phyloP scores from a whole-genome alignment of 495 filamentous ascomycete species.

The Hyaloscypha hepaticicola region DNA sequence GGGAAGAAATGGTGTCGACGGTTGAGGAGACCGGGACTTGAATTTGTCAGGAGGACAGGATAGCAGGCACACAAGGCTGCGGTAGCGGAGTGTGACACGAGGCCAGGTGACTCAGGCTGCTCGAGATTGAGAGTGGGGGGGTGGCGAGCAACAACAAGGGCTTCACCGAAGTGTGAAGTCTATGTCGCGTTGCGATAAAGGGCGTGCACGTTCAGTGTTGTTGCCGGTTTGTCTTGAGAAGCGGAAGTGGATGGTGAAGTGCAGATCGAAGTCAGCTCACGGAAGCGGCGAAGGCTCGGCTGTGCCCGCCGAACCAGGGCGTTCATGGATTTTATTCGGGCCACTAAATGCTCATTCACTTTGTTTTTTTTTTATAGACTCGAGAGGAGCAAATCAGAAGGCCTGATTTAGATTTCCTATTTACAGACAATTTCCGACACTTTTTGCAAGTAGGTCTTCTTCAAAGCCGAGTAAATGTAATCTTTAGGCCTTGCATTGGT shows the following conservation, averaged over 20 bases:
- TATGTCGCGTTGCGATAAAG: not conserved
- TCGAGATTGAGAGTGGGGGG: not conserved
- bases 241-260: not conserved
- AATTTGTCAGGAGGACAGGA: slow-evolving; percentile 11
- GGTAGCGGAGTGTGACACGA: not conserved
- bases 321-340: too few relatives aligned
- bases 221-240: not conserved
- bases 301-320: too few relatives aligned
- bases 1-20: slow-evolving; percentile 57
- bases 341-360: not conserved
- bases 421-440: not conserved
- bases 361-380: not conserved
- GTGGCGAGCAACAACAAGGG: not conserved
- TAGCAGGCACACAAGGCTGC: slow-evolving; percentile 21
- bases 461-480: not conserved
- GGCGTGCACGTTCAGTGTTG: not conserved
- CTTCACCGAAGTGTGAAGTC: not conserved
- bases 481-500: not conserved
- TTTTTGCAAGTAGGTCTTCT: not conserved
- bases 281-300: not conserved
- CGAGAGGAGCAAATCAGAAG: not conserved
- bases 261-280: not conserved
- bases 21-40: not conserved
- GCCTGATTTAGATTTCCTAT: not conserved
- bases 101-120: not conserved